Base-by-base conservation (phyloP, 805 yeast species). In the Hagleromyces aurorensis region DNA sequence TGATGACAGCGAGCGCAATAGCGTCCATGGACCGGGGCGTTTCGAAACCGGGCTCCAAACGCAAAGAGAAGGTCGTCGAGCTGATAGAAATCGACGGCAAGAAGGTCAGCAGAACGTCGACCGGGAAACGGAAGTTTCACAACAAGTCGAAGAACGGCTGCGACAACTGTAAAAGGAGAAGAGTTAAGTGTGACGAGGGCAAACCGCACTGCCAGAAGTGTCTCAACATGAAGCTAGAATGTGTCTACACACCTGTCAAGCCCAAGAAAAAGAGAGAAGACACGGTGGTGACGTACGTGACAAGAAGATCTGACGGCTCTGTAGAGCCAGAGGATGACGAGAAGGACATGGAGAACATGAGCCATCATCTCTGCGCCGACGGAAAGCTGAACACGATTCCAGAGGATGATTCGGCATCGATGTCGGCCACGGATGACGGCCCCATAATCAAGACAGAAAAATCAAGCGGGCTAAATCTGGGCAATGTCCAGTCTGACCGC, bases 161-260 rank as follows among this genome's bases (percentile, higher is more conserved):
- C 59, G 70, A 76, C 21, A 82, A 93, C 2, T 87, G 97, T 59
- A 87, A 87, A 50, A 70, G 73, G 40, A 70, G 97, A 45, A 65
- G 96, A 29, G 96, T 89, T 22, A 87, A 87, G 52, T 87, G 97
- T 64, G 96, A 87, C 52, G 96, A 89, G 55, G 62, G 63, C 1
- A 79, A 75, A 37, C 96, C 96, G 1, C 52, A 63, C 6, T 87
- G 97, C 55, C 62, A 62, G 13, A 85, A 85, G 57, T 87, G 97
- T 57, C 58, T 64, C 27, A 77, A 85, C 38, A 72, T 87, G 75
- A 78, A 81, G 13, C 64, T 87, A 19, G 78, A 71, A 16, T 87
- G 97, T 58, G 69, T 78, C 3, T 86, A 81, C 34, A 43, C 63
- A 1, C 45, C 51, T 2, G 45, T 46, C 23, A 47, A 33, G 29